Percentiles rank a stretch among this genome's conserved stretches.
These are phyloP conservation scores for Paramecium bursaria DNA, from an alignment of 73 alveolate species.

Conservation along the genomic window DNA sequence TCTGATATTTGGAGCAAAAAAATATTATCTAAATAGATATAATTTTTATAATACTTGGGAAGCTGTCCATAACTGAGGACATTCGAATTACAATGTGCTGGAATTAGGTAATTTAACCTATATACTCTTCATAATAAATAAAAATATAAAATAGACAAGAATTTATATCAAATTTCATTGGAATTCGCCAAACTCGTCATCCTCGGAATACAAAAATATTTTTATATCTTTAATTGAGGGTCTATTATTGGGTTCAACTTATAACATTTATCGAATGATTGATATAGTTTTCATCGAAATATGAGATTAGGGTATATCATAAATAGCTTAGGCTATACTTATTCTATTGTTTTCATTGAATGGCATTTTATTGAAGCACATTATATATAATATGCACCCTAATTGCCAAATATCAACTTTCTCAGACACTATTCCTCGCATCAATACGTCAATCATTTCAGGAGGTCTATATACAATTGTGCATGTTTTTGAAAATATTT, in stretches of 20 bases:
- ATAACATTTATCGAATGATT: neutral
- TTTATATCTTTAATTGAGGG: neutral
- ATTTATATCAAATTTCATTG: too few species aligned
- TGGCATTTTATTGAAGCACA: slow-evolving; percentile 42
- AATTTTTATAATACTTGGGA: neutral
- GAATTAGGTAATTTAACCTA: slow-evolving; percentile 39
- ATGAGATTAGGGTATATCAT: neutral
- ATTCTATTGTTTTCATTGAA: slow-evolving; percentile 26
- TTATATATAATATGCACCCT: slow-evolving; percentile 68
- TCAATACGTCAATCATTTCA: slow-evolving; percentile 92
- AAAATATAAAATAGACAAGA: too few species aligned
- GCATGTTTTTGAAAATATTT: slow-evolving; percentile 85
- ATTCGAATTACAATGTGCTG: neutral
- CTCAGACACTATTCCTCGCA: slow-evolving; percentile 71
- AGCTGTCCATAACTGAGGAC: neutral
- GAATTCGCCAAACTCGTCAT: too few species aligned
- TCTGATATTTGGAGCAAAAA: neutral
- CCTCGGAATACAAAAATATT: slow-evolving; percentile 13
- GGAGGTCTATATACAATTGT: slow-evolving; percentile 97
- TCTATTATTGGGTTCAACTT: slow-evolving; percentile 24
- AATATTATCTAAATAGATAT: neutral
- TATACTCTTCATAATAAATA: too few species aligned
- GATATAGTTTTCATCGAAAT: neutral
- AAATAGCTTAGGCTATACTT: slow-evolving; percentile 6
- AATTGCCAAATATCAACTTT: slow-evolving; percentile 95